Percentiles rank a stretch among this genome's conserved stretches.
Evolutionary conservation across 345 rosid genomes (phyloP).

Genomic region (Brassica juncea): DNA sequence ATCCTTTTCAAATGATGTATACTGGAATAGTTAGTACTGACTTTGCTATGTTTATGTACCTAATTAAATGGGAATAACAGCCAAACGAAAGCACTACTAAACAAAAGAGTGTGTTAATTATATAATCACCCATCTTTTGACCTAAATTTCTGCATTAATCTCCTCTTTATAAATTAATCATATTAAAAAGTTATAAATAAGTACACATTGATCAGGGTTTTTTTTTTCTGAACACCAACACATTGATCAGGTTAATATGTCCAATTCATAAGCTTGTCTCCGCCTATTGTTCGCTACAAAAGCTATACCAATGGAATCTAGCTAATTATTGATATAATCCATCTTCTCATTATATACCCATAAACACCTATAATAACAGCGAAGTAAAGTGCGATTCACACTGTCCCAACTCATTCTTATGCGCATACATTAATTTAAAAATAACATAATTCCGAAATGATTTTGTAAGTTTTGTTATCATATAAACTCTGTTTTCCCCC

Average conservation of each 20-base stretch:
- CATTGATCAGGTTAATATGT: slow-evolving; percentile 37
- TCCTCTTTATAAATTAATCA: slow-evolving; percentile 17
- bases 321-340: slow-evolving; percentile 23
- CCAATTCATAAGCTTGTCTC: slow-evolving; percentile 39
- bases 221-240: not conserved
- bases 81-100: slow-evolving; percentile 37
- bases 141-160: slow-evolving; percentile 39
- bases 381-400: not conserved
- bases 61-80: slow-evolving; percentile 29
- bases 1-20: slow-evolving; percentile 37
- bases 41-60: slow-evolving; percentile 33
- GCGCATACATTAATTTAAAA: not conserved
- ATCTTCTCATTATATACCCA: slow-evolving; percentile 30
- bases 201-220: slow-evolving; percentile 37
- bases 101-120: slow-evolving; percentile 15
- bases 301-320: slow-evolving; percentile 28
- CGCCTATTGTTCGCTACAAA: slow-evolving; percentile 36
- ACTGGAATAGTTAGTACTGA: slow-evolving; percentile 40
- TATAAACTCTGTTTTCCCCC: not conserved
- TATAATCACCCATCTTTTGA: slow-evolving; percentile 27
- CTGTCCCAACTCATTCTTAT: not conserved
- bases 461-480: not conserved
- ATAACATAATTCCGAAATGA: not conserved
- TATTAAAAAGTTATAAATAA: slow-evolving; percentile 23
- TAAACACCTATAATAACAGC: not conserved